Conservation (phyloP, 2,329 filamentous ascomycete species). For the Fusarium robinianum region DNA sequence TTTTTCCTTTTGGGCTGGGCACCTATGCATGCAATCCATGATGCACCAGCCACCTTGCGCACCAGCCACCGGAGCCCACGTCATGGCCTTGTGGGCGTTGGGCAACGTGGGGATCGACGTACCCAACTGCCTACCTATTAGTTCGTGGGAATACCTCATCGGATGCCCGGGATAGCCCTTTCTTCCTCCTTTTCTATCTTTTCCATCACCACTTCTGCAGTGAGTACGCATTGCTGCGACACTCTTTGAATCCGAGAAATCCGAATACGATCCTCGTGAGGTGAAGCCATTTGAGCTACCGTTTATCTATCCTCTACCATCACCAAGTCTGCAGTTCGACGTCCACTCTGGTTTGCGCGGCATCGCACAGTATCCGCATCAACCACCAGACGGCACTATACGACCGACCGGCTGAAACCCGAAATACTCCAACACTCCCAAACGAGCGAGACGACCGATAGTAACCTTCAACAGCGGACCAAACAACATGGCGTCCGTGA, state of each 20-base stretch:
- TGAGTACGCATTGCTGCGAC: conserved; percentile 3
- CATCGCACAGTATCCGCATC: too few species aligned
- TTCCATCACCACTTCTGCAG: conserved; percentile 6
- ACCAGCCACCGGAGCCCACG: conserved; percentile 37
- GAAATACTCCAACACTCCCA: too few species aligned
- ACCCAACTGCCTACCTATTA: conserved; percentile 19
- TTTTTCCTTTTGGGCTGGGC: conserved; percentile 1
- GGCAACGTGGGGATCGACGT: conserved; percentile 16
- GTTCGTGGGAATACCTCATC: too few species aligned
- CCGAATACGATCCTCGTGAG: too few species aligned
- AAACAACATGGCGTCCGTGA: conserved; percentile 81
- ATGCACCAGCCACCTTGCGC: conserved; percentile 24
- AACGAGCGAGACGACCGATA: neutral
- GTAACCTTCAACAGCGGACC: neutral
- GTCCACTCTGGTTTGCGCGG: conserved; percentile 3
- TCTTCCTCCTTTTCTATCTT: conserved; percentile 7
- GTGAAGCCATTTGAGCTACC: too few species aligned
- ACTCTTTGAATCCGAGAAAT: conserved; percentile 2
- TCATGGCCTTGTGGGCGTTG: conserved; percentile 25
- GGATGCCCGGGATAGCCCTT: conserved; percentile 21
- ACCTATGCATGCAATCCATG: conserved; percentile 7
- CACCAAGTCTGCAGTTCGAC: too few species aligned
- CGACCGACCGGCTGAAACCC: neutral
- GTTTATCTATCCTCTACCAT: too few species aligned
- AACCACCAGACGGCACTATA: conserved; percentile 1